Conservation (phyloP, 176 grass and related monocot genomes). For the Thalia dealbata region DNA sequence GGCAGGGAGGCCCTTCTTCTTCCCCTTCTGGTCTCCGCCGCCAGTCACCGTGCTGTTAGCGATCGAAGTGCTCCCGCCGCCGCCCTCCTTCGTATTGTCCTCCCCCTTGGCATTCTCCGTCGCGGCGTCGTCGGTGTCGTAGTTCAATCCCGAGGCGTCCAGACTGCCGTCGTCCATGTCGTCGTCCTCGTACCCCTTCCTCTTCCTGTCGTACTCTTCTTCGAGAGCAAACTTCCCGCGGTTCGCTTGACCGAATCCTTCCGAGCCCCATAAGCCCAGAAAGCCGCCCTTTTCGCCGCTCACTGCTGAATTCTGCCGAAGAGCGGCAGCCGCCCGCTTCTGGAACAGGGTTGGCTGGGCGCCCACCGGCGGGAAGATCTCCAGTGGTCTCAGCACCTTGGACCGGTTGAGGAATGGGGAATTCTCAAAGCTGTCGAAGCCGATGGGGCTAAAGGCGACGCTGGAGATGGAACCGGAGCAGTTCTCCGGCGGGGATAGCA, state of each 20-base stretch:
- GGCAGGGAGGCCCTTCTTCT: conserved; percentile 68
- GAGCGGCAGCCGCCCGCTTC: conserved; percentile 23
- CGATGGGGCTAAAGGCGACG: neutral
- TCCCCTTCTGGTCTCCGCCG: conserved; percentile 30
- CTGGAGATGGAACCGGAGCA: conserved; percentile 11
- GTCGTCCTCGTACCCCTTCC: conserved; percentile 8
- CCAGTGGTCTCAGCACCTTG: conserved; percentile 17
- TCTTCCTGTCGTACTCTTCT: conserved; percentile 10
- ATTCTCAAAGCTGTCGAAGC: conserved; percentile 11
- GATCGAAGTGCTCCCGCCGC: conserved; percentile 5
- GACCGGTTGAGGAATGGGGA: conserved; percentile 16
- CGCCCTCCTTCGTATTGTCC: conserved; percentile 1
- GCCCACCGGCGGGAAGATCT: conserved; percentile 16
- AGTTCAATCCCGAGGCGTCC: conserved; percentile 23
- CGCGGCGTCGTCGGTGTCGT: conserved; percentile 18
- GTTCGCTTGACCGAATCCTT: neutral
- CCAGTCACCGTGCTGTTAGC: conserved; percentile 20
- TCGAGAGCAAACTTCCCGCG: neutral
- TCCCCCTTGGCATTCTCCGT: conserved; percentile 15
- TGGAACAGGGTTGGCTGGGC: conserved; percentile 22
- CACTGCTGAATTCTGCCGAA: conserved; percentile 7
- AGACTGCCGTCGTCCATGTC: conserved; percentile 13
- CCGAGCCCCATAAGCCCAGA: neutral
- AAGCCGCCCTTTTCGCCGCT: neutral
- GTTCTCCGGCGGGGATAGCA: neutral